Conservation (phyloP, 2,329 filamentous ascomycete genomes). For the Pleoardoris graminearum region DNA sequence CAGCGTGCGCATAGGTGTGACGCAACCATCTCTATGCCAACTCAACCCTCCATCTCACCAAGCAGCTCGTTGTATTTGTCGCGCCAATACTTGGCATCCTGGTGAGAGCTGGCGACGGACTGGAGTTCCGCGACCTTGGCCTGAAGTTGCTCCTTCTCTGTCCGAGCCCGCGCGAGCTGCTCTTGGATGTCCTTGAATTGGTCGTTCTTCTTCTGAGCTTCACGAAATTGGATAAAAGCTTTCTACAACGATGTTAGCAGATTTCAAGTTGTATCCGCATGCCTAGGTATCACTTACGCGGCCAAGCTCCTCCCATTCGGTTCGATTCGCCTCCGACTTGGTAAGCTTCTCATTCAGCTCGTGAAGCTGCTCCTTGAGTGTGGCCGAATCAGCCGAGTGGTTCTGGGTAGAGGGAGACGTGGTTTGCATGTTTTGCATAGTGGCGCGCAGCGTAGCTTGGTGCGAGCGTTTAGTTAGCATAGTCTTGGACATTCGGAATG, state of each 20-base stretch:
- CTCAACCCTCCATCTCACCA: background rate
- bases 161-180: background rate
- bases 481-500: background rate
- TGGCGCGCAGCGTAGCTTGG: conserved; percentile 7
- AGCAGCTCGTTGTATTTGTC: conserved; percentile 3
- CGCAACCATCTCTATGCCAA: background rate
- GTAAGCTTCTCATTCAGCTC: conserved; percentile 18
- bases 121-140: background rate
- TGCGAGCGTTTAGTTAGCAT: background rate
- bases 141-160: background rate
- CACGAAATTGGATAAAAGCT: background rate
- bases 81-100: background rate
- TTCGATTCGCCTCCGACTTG: conserved; percentile 8
- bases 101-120: background rate
- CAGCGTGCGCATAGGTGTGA: background rate
- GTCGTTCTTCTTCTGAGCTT: background rate
- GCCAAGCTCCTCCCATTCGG: conserved; percentile 1
- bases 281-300: background rate
- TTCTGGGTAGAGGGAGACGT: background rate
- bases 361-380: conserved; percentile 12
- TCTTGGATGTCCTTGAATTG: background rate
- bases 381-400: background rate
- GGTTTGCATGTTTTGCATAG: background rate
- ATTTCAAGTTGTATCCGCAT: background rate
- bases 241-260: background rate